These are phyloP conservation scores for Macadamia tetraphylla DNA, from an alignment of 164 flowering plant species.

Conservation along the genomic window DNA sequence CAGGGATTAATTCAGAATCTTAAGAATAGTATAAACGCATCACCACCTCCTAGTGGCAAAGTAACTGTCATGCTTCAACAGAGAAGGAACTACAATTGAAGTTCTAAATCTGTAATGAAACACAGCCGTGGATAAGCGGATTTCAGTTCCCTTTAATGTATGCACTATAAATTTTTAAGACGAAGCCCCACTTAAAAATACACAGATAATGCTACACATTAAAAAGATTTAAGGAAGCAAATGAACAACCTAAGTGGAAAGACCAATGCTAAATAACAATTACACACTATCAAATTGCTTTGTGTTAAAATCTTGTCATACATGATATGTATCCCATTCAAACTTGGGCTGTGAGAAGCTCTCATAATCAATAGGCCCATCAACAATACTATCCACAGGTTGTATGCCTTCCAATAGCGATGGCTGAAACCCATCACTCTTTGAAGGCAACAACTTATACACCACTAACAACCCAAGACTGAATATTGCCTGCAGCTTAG, in stretches of 20 bases:
- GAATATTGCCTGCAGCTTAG: constrained; percentile 90
- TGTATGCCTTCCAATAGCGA: constrained; percentile 73
- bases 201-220: background rate
- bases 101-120: background rate
- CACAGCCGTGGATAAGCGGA: background rate
- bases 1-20: too few relatives aligned
- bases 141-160: background rate
- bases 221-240: background rate
- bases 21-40: too few relatives aligned
- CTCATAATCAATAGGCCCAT: constrained; percentile 87
- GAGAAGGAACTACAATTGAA: background rate
- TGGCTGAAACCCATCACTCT: constrained; percentile 58
- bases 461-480: constrained; percentile 67
- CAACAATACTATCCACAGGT: constrained; percentile 61
- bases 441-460: constrained; percentile 81
- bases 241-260: background rate
- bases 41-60: too few relatives aligned
- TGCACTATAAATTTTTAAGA: background rate
- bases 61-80: background rate
- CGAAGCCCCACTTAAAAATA: background rate
- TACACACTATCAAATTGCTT: background rate
- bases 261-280: constrained; percentile 4
- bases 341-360: constrained; percentile 76
- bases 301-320: constrained; percentile 25
- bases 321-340: constrained; percentile 80